Percentiles rank a stretch among this genome's conserved stretches.
Conservation (phyloP, 331 rosid genomes). For the Rhamnella rubrinervis region DNA sequence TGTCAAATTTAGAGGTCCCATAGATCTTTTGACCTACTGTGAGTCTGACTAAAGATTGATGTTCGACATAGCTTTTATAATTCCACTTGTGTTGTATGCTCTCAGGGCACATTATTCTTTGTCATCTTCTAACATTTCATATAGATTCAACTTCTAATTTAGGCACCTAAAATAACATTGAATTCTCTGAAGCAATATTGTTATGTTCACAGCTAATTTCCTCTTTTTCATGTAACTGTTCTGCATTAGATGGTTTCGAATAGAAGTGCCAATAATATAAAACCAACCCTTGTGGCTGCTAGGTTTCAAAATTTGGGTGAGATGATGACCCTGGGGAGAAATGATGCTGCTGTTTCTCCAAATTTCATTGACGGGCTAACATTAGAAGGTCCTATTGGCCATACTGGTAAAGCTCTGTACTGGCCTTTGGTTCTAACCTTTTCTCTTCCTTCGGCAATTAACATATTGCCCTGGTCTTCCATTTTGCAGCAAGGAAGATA, state of each 20-base stretch:
- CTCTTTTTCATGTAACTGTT: not conserved
- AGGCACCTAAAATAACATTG: no score
- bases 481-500: slow-evolving; percentile 82
- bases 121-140: no score
- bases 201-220: no score
- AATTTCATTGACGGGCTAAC: slow-evolving; percentile 91
- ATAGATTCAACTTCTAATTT: no score
- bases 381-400: slow-evolving; percentile 84
- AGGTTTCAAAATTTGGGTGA: slow-evolving; percentile 97
- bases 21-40: no score
- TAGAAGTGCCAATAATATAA: not conserved
- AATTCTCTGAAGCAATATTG: no score
- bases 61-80: no score
- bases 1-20: no score
- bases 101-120: no score
- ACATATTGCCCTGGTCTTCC: not conserved
- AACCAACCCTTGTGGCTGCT: slow-evolving; percentile 11
- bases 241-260: not conserved
- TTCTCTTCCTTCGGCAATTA: not conserved
- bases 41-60: no score
- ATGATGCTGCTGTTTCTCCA: slow-evolving; percentile 87
- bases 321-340: slow-evolving; percentile 93
- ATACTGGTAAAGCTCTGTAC: slow-evolving; percentile 52
- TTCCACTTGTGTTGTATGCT: no score
- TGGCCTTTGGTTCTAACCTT: not conserved